These are phyloP conservation scores for Paramecium biaurelia DNA, from an alignment of 73 alveolate species.

Conservation along the genomic window DNA sequence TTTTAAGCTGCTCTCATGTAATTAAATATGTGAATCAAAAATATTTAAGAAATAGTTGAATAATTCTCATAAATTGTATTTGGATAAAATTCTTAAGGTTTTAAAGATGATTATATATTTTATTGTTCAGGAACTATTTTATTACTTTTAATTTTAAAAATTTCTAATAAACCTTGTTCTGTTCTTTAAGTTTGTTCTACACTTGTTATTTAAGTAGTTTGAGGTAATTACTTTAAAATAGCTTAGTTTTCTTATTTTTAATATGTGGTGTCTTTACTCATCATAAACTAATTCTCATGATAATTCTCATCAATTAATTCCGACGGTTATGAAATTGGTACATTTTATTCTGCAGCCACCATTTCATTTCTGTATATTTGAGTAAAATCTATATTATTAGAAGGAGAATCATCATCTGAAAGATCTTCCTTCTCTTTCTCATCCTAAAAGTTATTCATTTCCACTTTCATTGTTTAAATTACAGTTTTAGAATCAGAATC, in stretches of 20 bases:
- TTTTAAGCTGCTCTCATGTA: neutral
- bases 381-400: neutral
- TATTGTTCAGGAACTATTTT: neutral
- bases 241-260: neutral
- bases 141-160: neutral
- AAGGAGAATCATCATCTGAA: neutral
- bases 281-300: neutral
- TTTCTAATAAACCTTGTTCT: neutral
- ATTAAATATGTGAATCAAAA: neutral
- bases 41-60: neutral
- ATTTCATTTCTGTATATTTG: neutral
- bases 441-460: neutral
- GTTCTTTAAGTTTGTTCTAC: neutral
- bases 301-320: neutral
- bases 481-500: neutral
- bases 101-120: neutral
- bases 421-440: neutral
- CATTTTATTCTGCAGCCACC: neutral
- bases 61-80: neutral
- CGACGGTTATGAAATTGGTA: neutral
- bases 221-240: neutral
- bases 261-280: neutral
- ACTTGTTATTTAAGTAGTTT: neutral
- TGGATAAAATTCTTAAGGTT: neutral
- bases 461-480: neutral